Evolutionary conservation across 1,284 basidiomycete genomes (phyloP).

Genomic region (Tylopilus sp.): DNA sequence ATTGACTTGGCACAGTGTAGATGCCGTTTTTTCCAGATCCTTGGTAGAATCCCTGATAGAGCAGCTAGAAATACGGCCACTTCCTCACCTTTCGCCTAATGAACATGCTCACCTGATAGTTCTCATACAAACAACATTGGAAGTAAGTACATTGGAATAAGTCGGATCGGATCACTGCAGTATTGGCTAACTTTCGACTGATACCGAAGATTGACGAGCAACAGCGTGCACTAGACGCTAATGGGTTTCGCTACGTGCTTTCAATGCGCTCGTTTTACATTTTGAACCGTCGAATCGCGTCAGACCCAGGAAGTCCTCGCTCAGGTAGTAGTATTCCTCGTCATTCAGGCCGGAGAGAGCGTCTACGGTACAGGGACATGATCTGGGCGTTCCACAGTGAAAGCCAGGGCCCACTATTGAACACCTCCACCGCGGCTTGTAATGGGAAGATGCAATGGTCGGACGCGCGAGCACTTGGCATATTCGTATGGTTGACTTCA

Average conservation of each 20-base stretch:
- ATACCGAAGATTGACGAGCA: constrained; percentile 76
- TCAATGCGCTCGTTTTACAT: constrained; percentile 85
- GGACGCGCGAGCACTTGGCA: constrained; percentile 81
- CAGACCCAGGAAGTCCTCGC: constrained; percentile 45
- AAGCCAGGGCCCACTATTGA: constrained; percentile 80
- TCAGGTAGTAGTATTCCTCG: constrained; percentile 40
- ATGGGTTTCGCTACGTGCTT: constrained; percentile 87
- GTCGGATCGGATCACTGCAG: background rate
- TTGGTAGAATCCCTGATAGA: constrained; percentile 65
- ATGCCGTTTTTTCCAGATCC: constrained; percentile 61
- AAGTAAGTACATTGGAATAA: constrained; percentile 48
- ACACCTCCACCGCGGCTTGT: constrained; percentile 70
- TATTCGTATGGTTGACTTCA: constrained; percentile 87
- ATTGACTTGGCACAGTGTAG: constrained; percentile 36
- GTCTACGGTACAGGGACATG: constrained; percentile 87
- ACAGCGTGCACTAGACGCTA: constrained; percentile 80
- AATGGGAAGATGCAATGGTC: constrained; percentile 84
- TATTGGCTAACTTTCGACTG: constrained; percentile 3
- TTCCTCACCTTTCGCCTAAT: constrained; percentile 70
- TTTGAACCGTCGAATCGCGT: constrained; percentile 59
- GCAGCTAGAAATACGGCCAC: constrained; percentile 58
- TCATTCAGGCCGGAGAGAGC: constrained; percentile 56
- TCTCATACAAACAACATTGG: constrained; percentile 82
- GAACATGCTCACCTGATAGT: constrained; percentile 81
- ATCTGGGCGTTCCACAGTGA: constrained; percentile 96